Conservation (phyloP, 2,329 filamentous ascomycete genomes). For the Xylaria sp. region DNA sequence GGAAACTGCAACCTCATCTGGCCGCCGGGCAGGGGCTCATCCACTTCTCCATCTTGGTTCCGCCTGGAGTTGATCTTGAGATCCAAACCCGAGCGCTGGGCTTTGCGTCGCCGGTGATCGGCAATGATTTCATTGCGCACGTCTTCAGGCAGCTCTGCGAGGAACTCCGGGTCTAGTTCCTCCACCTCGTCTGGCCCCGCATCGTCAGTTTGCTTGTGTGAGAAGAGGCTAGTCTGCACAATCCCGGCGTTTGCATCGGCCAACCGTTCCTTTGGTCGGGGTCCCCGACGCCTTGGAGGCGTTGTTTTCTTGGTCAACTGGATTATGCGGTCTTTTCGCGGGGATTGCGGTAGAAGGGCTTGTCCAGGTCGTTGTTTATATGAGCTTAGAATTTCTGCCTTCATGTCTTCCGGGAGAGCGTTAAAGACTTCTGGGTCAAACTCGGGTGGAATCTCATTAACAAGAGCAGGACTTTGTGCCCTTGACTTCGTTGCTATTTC, state of each 20-base stretch:
- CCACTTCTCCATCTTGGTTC: conserved; percentile 32
- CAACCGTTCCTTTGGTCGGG: conserved; percentile 61
- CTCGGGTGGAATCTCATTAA: conserved; percentile 71
- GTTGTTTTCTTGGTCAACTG: conserved; percentile 65
- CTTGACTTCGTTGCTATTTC: conserved; percentile 52
- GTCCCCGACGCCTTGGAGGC: conserved; percentile 72
- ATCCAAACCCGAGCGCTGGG: conserved; percentile 64
- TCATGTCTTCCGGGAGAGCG: conserved; percentile 85
- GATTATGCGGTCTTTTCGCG: conserved; percentile 65
- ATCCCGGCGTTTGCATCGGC: conserved; percentile 68
- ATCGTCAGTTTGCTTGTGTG: conserved; percentile 51
- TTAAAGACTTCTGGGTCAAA: conserved; percentile 87
- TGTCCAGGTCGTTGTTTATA: conserved; percentile 62
- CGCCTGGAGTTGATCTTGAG: conserved; percentile 50
- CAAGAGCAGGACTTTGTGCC: conserved; percentile 52
- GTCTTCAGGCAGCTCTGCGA: conserved; percentile 85
- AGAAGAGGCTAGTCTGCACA: conserved; percentile 78
- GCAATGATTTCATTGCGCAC: conserved; percentile 81
- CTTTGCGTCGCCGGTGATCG: conserved; percentile 75
- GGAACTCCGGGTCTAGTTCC: conserved; percentile 75
- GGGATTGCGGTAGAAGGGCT: conserved; percentile 60
- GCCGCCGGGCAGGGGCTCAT: conserved; percentile 45
- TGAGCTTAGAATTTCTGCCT: conserved; percentile 81
- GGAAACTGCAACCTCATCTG: conserved; percentile 62
- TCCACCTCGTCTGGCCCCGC: conserved; percentile 52